These are phyloP conservation scores for Salix purpurea DNA, from an alignment of 345 rosid genomes.

Conservation along the genomic window DNA sequence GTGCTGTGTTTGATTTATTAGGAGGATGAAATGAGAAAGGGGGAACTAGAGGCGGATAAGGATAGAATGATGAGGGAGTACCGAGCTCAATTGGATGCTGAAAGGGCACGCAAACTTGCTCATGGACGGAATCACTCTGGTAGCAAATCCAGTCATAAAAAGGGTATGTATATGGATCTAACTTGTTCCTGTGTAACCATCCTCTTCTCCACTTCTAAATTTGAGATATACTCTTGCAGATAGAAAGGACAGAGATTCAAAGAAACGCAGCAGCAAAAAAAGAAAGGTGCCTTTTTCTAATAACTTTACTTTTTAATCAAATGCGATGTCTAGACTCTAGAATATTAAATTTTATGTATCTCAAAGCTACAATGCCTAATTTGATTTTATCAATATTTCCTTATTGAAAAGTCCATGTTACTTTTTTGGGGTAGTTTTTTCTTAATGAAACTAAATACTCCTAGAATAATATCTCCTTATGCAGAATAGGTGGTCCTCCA, in stretches of 20 bases:
- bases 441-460: neutral
- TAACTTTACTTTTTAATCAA: neutral
- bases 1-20: conserved; percentile 23
- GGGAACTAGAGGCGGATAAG: conserved; percentile 82
- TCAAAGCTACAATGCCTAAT: neutral
- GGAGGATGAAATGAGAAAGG: conserved; percentile 89
- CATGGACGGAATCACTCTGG: conserved; percentile 82
- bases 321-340: neutral
- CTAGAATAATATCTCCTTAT: neutral
- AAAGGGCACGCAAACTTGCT: conserved; percentile 85
- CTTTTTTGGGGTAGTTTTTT: neutral
- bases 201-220: conserved; percentile 10
- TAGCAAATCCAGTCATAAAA: conserved; percentile 49
- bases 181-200: conserved; percentile 8
- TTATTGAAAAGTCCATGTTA: neutral
- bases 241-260: conserved; percentile 72
- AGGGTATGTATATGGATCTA: conserved; percentile 37
- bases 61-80: conserved; percentile 97
- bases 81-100: conserved; percentile 97
- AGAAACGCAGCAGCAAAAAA: conserved; percentile 72
- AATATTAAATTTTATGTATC: neutral
- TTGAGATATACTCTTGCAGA: conserved; percentile 42
- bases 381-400: neutral
- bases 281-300: conserved; percentile 60
- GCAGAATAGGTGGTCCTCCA: neutral